phyloP scores from a whole-genome alignment of 176 grass and related monocot species.

The Elymus sibiricus region DNA sequence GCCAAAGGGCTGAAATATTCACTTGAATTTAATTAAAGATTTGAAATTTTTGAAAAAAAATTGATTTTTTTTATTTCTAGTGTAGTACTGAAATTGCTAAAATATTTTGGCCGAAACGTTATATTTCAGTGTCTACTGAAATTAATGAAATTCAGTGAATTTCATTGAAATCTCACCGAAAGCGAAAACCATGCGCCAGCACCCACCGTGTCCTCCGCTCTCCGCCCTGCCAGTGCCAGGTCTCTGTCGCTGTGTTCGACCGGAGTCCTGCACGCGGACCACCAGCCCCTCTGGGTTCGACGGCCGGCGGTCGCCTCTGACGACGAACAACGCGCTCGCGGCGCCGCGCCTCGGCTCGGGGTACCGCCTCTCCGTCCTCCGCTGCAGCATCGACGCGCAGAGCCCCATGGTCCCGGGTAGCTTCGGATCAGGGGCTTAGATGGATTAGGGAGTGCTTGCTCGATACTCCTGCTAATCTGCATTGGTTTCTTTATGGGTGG shows the following conservation, averaged over 20 bases:
- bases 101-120: too few species aligned
- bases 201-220: background rate
- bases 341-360: slow-evolving; percentile 4
- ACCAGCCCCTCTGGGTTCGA: background rate
- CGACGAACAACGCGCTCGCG: slow-evolving; percentile 20
- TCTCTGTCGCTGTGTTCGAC: background rate
- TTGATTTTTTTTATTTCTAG: too few species aligned
- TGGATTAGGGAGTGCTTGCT: background rate
- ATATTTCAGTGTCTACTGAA: too few species aligned
- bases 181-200: too few species aligned
- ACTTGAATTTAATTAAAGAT: too few species aligned
- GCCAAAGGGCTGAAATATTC: too few species aligned
- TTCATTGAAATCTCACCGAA: too few species aligned
- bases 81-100: too few species aligned
- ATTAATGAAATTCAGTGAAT: too few species aligned
- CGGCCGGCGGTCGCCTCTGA: slow-evolving; percentile 16
- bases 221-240: background rate
- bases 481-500: slow-evolving; percentile 23
- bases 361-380: background rate
- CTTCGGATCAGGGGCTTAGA: background rate
- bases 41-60: too few species aligned
- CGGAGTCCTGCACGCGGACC: background rate
- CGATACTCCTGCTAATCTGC: background rate
- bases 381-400: slow-evolving; percentile 30
- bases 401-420: slow-evolving; percentile 22